Base-by-base conservation (phyloP, 2,329 filamentous ascomycete species). In the Penicillium sp. region DNA sequence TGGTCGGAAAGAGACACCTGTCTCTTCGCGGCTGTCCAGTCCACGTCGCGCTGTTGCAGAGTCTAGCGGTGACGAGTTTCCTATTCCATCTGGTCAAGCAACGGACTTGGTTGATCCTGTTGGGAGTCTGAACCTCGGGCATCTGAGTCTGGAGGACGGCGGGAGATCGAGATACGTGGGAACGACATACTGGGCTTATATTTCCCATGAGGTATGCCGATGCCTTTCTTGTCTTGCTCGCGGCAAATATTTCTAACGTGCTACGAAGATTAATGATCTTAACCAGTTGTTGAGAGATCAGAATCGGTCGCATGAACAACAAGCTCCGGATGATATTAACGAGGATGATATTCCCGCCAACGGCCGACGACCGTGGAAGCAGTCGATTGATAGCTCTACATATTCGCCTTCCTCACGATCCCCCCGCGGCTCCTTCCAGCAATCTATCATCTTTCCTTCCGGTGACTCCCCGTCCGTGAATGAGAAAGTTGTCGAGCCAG, bases 101-200 rank as follows among this genome's bases (percentile, higher is more conserved):
- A 71, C 67, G 2, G 71, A 74, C 45, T 57, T 71, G 9, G 70
- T 73, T 5, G 71, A 74, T 46, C 71, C 71, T 1, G 61, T 74
- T 28, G 71, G 69, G 18, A 72, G 66, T 23, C 49, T 72, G 40
- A 72, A 72, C 51, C 45, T 73, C 38, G 70, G 70, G 0, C 70
- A 72, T 60, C 54, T 75, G 39, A 74, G 72, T 49, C 53, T 76
- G 39, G 69, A 74, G 42, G 71, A 73, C 57, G 69, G 69, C 4
- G 71, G 72, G 24, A 68, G 65, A 37, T 73, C 71, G 37, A 65
- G 72, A 64, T 74, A 74, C 52, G 72, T 75, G 20, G 71, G 71
- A 20, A 74, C 71, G 5, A 74, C 72, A 9, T 74, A 73, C 50
- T 74, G 71, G 70, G 72, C 72, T 24, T 74, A 73, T 57, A 72